Conservation (phyloP, 2,329 filamentous ascomycete genomes). For the Hirsutella minnesotensis region DNA sequence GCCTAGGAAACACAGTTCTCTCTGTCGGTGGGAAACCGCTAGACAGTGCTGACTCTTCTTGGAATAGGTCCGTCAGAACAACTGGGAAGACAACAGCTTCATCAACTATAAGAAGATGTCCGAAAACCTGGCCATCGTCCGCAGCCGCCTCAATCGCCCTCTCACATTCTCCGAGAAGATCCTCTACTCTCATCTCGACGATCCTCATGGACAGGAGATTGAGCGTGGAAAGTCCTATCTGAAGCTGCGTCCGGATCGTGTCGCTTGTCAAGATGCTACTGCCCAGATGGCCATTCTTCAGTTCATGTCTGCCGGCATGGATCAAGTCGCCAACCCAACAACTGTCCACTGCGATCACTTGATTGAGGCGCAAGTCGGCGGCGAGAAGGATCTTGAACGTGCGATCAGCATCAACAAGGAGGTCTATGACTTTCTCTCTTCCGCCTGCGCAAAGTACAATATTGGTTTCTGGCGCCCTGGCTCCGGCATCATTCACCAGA, state of each 20-base stretch:
- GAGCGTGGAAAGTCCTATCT: conserved; percentile 93
- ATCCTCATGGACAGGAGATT: conserved; percentile 91
- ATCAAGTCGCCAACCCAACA: conserved; percentile 80
- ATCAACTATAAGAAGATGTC: conserved; percentile 99
- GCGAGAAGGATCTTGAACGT: conserved; percentile 69
- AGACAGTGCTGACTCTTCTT: too few species aligned
- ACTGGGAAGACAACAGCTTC: conserved; percentile 89
- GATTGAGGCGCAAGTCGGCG: conserved; percentile 90
- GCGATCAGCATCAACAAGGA: conserved; percentile 90
- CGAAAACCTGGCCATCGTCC: conserved; percentile 89
- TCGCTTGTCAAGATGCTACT: conserved; percentile 98
- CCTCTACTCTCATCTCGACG: conserved; percentile 95
- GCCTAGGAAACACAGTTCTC: too few species aligned
- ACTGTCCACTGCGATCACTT: conserved; percentile 99
- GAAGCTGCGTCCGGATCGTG: conserved; percentile 91
- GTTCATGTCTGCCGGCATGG: conserved; percentile 94
- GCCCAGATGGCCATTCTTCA: conserved; percentile 97
- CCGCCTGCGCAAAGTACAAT: conserved; percentile 78
- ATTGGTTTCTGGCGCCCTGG: conserved; percentile 95
- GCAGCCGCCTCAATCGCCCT: conserved; percentile 78
- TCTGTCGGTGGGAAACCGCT: too few species aligned
- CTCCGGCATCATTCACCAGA: conserved; percentile 94
- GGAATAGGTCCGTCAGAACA: conserved; percentile 82
- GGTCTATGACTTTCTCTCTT: conserved; percentile 95
- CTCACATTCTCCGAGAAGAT: conserved; percentile 97